Evolutionary conservation across 1,139 yeast species (phyloP), one percentile per base, ranked within the genome.

Genomic region (Tardiomyces blankii): DNA sequence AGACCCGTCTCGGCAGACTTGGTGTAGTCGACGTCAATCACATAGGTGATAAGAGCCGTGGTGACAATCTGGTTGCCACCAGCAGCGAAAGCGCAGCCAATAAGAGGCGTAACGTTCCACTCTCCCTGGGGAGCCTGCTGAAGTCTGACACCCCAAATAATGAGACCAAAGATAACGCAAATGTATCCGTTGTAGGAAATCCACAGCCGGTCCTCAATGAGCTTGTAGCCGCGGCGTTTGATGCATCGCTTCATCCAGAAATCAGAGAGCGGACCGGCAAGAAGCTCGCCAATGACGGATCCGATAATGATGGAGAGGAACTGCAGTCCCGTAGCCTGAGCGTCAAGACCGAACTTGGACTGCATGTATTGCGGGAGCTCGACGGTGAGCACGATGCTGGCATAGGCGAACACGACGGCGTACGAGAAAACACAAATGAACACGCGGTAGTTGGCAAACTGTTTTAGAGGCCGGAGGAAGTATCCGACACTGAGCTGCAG

Each of bases 181-280:
- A 54, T 21, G 40, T 50, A 61, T 3, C 65, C 65, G 42, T 48
- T 44, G 47, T 62, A 61, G 5, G 60, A 47, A 27, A 56, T 41
- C 56, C 57, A 52, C 43, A 61, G 50, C 28, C 65, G 50, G 42
- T 59, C 62, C 43, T 51, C 61, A 33, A 56, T 49, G 21, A 52
- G 46, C 48, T 50, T 46, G 27, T 47, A 38, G 18, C 58, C 55
- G 39, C 39, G 35, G 43, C 62, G 48, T 13, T 38, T 44, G 38
- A 43, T 45, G 43, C 53, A 42, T 30, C 47, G 44, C 30, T 48
- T 48, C 63, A 61, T 60, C 63, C 62, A 59, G 54, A 53, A 52
- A 48, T 61, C 65, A 18, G 63, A 59, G 16, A 55, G 47, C 5
- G 62, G 58, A 18, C 65, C 65, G 12, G 61, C 58, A 14, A 60